Evolutionary conservation across 805 yeast genomes (phyloP), one percentile per base, ranked within the genome.

Genomic region (Candida glaebosa): DNA sequence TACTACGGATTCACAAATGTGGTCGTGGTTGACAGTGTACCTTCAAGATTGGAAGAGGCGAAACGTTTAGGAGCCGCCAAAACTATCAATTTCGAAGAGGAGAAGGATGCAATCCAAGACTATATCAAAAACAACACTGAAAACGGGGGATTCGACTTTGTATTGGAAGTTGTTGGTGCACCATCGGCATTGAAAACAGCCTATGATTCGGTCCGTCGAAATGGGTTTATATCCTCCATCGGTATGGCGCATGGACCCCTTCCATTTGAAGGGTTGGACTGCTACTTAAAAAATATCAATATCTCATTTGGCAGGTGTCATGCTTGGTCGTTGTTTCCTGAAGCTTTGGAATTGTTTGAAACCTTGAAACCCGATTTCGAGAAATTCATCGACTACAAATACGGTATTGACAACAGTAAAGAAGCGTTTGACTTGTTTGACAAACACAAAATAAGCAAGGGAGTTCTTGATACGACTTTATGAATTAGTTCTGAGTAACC

Each of bases 261-360:
- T 7, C 84, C 84, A 4, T 76, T 80, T 52, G 61, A 65, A 37
- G 84, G 81, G 0, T 57, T 78, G 24, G 81, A 80, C 39, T 76
- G 81, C 44, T 80, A 80, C 49, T 54, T 71, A 53, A 80, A 80
- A 52, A 76, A 79, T 46, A 61, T 78, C 42, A 74, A 76, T 8
- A 50, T 79, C 32, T 79, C 80, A 24, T 80, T 80, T 55, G 86
- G 86, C 3, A 58, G 85, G 51, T 80, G 85, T 56, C 84, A 82
- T 31, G 77, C 77, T 3, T 71, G 80, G 69, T 68, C 82, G 2
- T 61, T 78, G 30, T 80, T 75, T 51, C 67, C 61, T 8, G 82
- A 78, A 33, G 68, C 84, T 0, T 61, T 79, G 25, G 63, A 65
- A 32, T 61, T 75, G 0, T 78, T 80, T 53, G 70, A 68, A 39